Evolutionary conservation across 441 rosid species (phyloP).

Genomic region (Pelargonium citronellum): DNA sequence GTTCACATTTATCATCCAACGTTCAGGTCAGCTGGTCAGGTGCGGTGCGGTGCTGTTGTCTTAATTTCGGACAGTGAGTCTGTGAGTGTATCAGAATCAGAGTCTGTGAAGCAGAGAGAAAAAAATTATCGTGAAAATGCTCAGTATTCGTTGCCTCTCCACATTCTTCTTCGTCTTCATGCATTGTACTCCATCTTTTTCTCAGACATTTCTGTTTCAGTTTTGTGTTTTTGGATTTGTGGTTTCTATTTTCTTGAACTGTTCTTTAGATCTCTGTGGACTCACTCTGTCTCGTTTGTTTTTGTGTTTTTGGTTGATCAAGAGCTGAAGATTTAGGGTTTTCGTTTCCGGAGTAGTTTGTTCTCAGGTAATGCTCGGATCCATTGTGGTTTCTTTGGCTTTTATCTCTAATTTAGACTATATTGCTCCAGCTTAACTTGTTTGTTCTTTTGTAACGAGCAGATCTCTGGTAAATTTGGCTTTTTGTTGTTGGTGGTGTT

Average conservation of each 20-base stretch:
- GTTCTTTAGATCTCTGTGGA: neutral
- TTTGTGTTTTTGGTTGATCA: conserved; percentile 5
- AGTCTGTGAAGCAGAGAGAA: neutral
- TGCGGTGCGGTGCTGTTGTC: conserved; percentile 8
- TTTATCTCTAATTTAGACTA: neutral
- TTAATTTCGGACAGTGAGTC: conserved; percentile 7
- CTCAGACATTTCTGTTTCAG: neutral
- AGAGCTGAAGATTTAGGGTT: conserved; percentile 9
- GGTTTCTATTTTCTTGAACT: neutral
- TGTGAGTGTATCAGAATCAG: conserved; percentile 1
- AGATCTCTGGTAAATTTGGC: conserved; percentile 1
- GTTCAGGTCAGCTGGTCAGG: neutral
- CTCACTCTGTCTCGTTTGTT: conserved; percentile 1
- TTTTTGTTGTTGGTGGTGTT: neutral
- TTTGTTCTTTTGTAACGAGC: neutral
- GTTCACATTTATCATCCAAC: conserved; percentile 1
- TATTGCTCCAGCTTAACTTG: neutral
- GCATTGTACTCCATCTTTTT: conserved; percentile 1
- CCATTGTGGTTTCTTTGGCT: conserved; percentile 2
- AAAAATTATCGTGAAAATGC: conserved; percentile 1
- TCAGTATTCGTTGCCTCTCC: neutral
- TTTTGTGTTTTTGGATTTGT: neutral
- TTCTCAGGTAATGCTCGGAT: conserved; percentile 7
- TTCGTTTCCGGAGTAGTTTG: neutral
- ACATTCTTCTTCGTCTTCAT: conserved; percentile 6